A percentile compares a stretch with the other conserved stretches of the same genome.
These are phyloP conservation scores for Colletotrichum endophyticum DNA, from an alignment of 2,329 filamentous ascomycete species.

Conservation along the genomic window DNA sequence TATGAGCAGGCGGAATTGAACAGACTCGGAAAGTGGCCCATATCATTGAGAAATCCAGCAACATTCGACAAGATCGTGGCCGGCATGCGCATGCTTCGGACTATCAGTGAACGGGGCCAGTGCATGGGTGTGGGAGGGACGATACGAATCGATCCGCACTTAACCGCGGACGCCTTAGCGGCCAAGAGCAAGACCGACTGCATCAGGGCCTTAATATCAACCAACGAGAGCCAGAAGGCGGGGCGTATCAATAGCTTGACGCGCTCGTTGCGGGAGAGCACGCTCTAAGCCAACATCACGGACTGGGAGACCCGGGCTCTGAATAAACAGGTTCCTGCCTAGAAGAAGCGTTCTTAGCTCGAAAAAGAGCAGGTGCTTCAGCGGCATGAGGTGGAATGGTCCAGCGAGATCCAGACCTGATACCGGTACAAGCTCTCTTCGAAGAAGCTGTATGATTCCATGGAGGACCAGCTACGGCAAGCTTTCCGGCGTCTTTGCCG, in stretches of 20 bases:
- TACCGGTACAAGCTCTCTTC: neutral
- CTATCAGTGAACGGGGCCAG: neutral
- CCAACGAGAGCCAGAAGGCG: fast-evolving
- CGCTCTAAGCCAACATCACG: neutral
- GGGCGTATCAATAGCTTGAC: neutral
- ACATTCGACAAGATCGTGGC: neutral
- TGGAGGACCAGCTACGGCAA: neutral
- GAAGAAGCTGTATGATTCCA: neutral
- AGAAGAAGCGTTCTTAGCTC: neutral
- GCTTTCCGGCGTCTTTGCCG: neutral
- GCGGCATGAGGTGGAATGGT: neutral
- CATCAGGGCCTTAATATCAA: neutral
- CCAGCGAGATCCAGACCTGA: neutral
- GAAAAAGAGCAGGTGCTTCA: neutral
- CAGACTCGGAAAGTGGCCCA: neutral
- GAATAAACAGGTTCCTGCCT: neutral
- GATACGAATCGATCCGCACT: neutral
- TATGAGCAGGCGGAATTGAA: neutral
- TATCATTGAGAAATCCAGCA: neutral
- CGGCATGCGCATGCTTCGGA: neutral
- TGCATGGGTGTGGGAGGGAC: neutral
- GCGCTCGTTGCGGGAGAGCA: neutral
- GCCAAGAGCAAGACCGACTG: neutral
- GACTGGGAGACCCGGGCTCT: neutral
- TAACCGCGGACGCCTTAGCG: neutral